Base-by-base conservation (phyloP, 768 basidiomycete species). In the Suillus plorans region DNA sequence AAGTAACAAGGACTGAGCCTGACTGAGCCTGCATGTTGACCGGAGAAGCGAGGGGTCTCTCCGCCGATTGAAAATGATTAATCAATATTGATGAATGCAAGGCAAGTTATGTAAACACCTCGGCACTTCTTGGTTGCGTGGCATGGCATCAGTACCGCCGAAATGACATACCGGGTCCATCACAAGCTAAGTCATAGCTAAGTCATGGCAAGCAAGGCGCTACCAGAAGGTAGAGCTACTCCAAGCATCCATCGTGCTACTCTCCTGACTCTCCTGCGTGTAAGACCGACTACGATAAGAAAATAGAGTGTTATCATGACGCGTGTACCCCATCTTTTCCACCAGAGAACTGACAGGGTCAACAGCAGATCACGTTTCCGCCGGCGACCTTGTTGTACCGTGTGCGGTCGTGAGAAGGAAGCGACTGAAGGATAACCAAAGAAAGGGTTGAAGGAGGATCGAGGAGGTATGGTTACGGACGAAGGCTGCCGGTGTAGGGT, bases 381-480 rank as follows among this genome's bases (percentile, higher is more conserved):
- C 63, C 85, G 83, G 41, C 87, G 89, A 45, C 89, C 88, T 72
- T 86, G 81, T 44, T 80, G 82, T 67, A 89, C 79, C 18, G 78
- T 74, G 59, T 82, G 77, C 18, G 82, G 76, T 9, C 56, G 60
- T 28, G 70, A 56, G 69, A 73, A 64, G 69, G 74, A 72, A 6
- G 79, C 49, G 47, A 68, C 39, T 14, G 81, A 80, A 7, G 90
- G 89, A 70, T 92, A 92, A 4, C 91, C 91, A 67, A 85, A 93
- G 75, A 88, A 92, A 1, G 91, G 91, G 67, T 91, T 92, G 47
- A 85, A 76, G 44, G 78, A 71, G 34, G 90, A 91, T 37, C 83
- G 85, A 22, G 88, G 81, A 10, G 87, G 80, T 49, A 86, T 67
- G 20, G 28, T 16, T 28, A 69, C 61, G 53, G 66, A 62, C 42